phyloP scores from a whole-genome alignment of 805 yeast genomes.

The Saccharomycopsis babjevae region DNA sequence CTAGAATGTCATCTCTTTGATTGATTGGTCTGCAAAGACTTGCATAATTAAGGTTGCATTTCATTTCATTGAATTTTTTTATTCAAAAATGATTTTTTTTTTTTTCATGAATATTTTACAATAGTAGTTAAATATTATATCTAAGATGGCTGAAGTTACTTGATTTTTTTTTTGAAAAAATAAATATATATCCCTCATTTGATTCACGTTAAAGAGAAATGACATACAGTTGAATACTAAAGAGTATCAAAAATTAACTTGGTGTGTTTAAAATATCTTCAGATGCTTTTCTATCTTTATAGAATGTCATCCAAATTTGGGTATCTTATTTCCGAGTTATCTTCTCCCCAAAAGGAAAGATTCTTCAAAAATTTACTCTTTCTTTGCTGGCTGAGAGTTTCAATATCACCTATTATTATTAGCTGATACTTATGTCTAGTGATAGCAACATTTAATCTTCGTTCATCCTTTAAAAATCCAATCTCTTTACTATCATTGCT shows the following conservation, averaged over 20 bases:
- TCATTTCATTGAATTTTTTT: background rate
- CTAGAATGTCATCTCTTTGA: background rate
- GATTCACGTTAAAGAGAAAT: too few species aligned
- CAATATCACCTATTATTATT: constrained; percentile 81
- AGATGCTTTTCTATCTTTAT: background rate
- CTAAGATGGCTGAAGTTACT: too few species aligned
- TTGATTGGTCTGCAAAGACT: too few species aligned
- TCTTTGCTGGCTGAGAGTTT: constrained; percentile 37
- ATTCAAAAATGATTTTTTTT: background rate
- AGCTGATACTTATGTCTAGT: constrained; percentile 82
- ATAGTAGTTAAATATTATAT: background rate
- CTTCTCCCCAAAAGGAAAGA: constrained; percentile 68
- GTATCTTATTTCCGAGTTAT: constrained; percentile 55
- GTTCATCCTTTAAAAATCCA: constrained; percentile 71
- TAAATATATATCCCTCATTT: too few species aligned
- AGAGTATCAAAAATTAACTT: too few species aligned
- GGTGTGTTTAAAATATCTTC: too few species aligned
- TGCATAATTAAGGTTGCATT: too few species aligned
- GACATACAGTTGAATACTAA: too few species aligned
- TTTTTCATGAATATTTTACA: background rate
- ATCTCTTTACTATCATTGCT: constrained; percentile 62
- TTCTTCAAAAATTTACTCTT: constrained; percentile 39
- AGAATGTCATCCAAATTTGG: constrained; percentile 33
- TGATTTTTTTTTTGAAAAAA: too few species aligned
- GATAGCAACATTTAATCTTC: constrained; percentile 87